These are phyloP conservation scores for Malbranchea zuffiana DNA, from an alignment of 2,329 filamentous ascomycete species.

Conservation along the genomic window DNA sequence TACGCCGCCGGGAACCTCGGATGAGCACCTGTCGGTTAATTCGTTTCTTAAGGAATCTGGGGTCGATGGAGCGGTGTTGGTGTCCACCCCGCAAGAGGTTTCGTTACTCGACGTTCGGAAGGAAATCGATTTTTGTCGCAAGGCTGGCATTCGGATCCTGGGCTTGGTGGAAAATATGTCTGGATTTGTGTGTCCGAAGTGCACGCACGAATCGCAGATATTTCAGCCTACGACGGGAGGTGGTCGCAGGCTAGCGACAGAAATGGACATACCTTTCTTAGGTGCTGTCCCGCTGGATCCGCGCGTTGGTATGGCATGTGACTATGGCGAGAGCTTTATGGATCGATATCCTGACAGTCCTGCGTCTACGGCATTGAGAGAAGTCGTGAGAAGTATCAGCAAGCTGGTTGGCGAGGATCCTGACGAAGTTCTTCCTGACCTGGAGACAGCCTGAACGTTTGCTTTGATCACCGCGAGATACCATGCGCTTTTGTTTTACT, in stretches of 20 bases:
- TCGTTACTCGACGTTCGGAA: conserved; percentile 85
- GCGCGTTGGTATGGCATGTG: conserved; percentile 88
- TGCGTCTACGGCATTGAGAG: conserved; percentile 68
- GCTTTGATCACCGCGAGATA: too few relatives aligned
- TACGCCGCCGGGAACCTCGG: conserved; percentile 87
- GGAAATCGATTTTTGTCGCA: conserved; percentile 94
- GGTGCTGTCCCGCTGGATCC: conserved; percentile 87
- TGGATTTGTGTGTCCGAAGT: conserved; percentile 90
- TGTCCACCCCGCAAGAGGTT: conserved; percentile 93
- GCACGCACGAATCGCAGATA: conserved; percentile 68
- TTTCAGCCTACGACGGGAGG: conserved; percentile 89
- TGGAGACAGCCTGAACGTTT: not conserved
- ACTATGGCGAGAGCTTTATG: conserved; percentile 95
- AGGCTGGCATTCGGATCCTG: conserved; percentile 78
- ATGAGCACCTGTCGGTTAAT: conserved; percentile 92
- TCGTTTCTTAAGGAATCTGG: conserved; percentile 81
- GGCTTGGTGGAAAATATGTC: conserved; percentile 98
- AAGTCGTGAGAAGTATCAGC: conserved; percentile 65
- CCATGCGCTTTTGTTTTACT: too few relatives aligned
- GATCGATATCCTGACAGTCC: conserved; percentile 89
- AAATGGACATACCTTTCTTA: conserved; percentile 79
- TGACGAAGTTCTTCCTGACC: conserved; percentile 27
- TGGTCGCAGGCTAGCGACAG: conserved; percentile 64
- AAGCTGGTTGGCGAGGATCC: conserved; percentile 53
- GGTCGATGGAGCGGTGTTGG: conserved; percentile 83